These are phyloP conservation scores for Arthrinium phaeospermum DNA, from an alignment of 2,329 filamentous ascomycete species.

Conservation along the genomic window DNA sequence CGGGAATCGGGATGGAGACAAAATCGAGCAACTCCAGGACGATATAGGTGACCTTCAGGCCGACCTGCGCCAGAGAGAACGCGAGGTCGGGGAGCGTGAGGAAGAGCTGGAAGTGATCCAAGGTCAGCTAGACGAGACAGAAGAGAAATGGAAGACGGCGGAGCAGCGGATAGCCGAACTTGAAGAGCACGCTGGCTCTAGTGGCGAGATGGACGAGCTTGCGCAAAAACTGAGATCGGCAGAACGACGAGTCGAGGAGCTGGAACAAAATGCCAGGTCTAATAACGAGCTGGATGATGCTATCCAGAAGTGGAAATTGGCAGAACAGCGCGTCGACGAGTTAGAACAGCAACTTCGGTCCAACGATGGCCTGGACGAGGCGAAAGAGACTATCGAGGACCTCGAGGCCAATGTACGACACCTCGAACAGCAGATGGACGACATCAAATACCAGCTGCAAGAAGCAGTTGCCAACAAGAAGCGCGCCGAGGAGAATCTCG, in stretches of 20 bases:
- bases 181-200: slow-evolving; percentile 60
- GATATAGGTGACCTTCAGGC: slow-evolving; percentile 78
- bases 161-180: slow-evolving; percentile 58
- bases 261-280: slow-evolving; percentile 62
- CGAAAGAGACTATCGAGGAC: slow-evolving; percentile 63
- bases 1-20: slow-evolving; percentile 60
- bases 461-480: slow-evolving; percentile 60
- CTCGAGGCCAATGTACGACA: slow-evolving; percentile 60
- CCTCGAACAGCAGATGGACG: slow-evolving; percentile 59
- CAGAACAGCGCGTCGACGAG: slow-evolving; percentile 55
- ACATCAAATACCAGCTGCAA: slow-evolving; percentile 59
- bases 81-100: slow-evolving; percentile 73
- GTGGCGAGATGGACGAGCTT: slow-evolving; percentile 60
- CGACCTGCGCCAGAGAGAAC: slow-evolving; percentile 77
- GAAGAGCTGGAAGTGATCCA: slow-evolving; percentile 75
- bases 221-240: slow-evolving; percentile 63
- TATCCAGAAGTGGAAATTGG: slow-evolving; percentile 54
- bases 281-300: slow-evolving; percentile 62
- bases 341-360: slow-evolving; percentile 62
- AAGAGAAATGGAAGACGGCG: slow-evolving; percentile 58
- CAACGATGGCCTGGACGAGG: slow-evolving; percentile 59
- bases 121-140: slow-evolving; percentile 53
- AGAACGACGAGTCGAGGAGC: slow-evolving; percentile 59
- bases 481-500: slow-evolving; percentile 63
- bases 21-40: slow-evolving; percentile 71